A percentile compares a stretch with the other conserved stretches of the same genome.
Evolutionary conservation across 2,329 filamentous ascomycete genomes (phyloP).

Genomic region (Ophiostoma sp.): DNA sequence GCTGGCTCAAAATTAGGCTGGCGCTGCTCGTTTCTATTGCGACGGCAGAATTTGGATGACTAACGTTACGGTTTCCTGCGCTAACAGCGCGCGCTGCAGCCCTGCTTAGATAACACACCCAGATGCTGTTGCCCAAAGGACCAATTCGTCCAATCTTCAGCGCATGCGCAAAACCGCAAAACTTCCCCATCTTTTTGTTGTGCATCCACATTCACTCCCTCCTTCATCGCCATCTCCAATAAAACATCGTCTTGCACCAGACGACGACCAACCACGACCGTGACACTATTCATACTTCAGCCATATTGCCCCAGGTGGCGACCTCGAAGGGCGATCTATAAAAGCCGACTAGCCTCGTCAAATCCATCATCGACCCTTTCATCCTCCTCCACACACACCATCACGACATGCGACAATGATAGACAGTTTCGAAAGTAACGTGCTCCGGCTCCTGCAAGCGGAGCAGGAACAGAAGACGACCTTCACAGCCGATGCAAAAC

Average conservation of each 20-base stretch:
- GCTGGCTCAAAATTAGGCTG: slow-evolving; percentile 14
- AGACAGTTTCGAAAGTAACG: slow-evolving; percentile 18
- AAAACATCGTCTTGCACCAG: slow-evolving; percentile 1
- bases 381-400: background rate
- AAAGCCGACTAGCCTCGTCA: background rate
- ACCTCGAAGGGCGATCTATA: background rate
- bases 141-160: background rate
- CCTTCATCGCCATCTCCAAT: background rate
- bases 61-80: background rate
- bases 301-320: background rate
- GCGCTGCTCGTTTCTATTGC: background rate
- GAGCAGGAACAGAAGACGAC: slow-evolving; percentile 25
- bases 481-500: slow-evolving; percentile 13
- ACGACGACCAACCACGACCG: background rate
- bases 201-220: background rate
- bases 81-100: background rate
- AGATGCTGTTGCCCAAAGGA: background rate
- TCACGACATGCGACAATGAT: slow-evolving; percentile 16
- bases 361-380: background rate
- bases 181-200: background rate
- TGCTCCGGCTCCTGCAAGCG: slow-evolving; percentile 25
- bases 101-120: slow-evolving; percentile 1
- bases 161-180: background rate
- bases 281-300: background rate
- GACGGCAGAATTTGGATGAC: slow-evolving; percentile 11